Evolutionary conservation across 306 rosid species (phyloP).

Genomic region (Macrotyloma uniflorum): DNA sequence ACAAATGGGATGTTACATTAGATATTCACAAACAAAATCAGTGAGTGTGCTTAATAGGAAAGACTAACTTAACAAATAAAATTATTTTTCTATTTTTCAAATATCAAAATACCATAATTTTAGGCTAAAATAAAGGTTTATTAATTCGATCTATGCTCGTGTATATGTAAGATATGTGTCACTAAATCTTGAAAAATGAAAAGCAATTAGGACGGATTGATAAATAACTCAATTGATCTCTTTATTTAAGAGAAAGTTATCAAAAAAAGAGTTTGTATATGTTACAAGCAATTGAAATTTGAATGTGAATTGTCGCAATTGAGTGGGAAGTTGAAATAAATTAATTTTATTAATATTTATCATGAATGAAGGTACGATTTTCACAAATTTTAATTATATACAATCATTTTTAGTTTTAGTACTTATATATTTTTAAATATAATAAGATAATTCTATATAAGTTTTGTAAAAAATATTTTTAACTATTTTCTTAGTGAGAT

Average conservation of each 20-base stretch:
- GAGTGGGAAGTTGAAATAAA: not conserved
- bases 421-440: no score
- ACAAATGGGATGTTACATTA: no score
- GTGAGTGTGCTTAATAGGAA: no score
- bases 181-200: not conserved
- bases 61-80: no score
- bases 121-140: no score
- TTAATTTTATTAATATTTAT: not conserved
- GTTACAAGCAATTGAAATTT: not conserved
- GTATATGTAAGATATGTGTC: not conserved
- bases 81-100: no score
- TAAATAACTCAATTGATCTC: not conserved
- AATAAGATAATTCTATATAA: no score
- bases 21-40: no score
- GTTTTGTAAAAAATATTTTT: no score
- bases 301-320: not conserved
- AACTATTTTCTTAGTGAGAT: not conserved
- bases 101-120: no score
- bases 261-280: not conserved
- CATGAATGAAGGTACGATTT: not conserved
- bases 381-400: not conserved
- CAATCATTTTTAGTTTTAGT: not conserved
- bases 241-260: not conserved
- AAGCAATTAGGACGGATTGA: not conserved
- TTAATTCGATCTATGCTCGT: not conserved